Evolutionary conservation across 2,329 filamentous ascomycete genomes (phyloP), one percentile per base, ranked within the genome.

Genomic region (Tricladium varicosporioides): DNA sequence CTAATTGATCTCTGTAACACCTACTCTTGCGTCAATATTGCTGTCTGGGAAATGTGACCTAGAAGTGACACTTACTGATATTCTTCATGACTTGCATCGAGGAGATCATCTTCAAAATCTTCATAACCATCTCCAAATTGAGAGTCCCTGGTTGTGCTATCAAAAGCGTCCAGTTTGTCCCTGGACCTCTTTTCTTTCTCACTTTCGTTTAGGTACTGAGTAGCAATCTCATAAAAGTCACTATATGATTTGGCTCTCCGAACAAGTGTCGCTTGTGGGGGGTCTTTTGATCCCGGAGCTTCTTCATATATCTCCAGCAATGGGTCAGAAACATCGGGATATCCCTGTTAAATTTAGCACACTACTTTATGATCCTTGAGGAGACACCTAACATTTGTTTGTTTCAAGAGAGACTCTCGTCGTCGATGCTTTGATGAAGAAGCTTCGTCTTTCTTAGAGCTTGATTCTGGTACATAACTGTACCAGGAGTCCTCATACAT

Each of bases 401-500:
- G 84, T 67, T 86, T 83, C 53, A 92, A 78, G 51, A 92, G 78
- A 43, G 88, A 90, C 69, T 87, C 81, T 67, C 82, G 84, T 58
- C 89, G 83, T 62, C 81, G 82, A 69, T 89, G 88, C 51, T 80
- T 80, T 46, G 77, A 64, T 48, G 73, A 68, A 43, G 78, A 74
- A 19, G 76, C 73, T 45, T 75, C 66, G n/a, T 75, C 74, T 59
- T 76, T 76, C 65, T 78, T 81, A 62, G 79, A 75, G 57, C 80
- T 75, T 53, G 82, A 74, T 54, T 87, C 83, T 22, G 88, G 82
- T 62, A 89, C 83, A 69, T 91, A 87, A 70, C 82, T 90, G 75
- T 92, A 91, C 89, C 89, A 93, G 31, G 88, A 85, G 73, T 93
- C 89, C 73, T 93, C 89, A 72, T 90, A 90, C 88, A 91, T 92